phyloP scores from a whole-genome alignment of 805 yeast genomes.

The Candida multigemmis region DNA sequence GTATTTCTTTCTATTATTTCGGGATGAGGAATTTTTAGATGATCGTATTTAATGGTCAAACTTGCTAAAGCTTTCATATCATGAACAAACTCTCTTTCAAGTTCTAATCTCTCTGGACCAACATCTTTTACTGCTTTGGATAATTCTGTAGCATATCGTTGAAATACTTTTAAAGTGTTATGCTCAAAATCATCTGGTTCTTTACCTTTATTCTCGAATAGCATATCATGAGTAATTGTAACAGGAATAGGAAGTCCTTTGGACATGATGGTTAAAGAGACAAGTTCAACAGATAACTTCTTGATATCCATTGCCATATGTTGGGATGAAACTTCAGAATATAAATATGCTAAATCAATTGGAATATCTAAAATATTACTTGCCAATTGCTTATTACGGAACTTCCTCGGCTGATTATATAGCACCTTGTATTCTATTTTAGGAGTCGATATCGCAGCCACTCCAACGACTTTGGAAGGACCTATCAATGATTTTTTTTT shows the following conservation, averaged over 20 bases:
- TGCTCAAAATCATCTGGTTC: constrained; percentile 20
- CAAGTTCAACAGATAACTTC: constrained; percentile 19
- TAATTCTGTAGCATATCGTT: constrained; percentile 19
- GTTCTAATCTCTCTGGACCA: constrained; percentile 13
- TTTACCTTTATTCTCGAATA: constrained; percentile 20
- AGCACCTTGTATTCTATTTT: constrained; percentile 15
- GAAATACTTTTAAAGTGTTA: constrained; percentile 22
- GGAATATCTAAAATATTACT: constrained; percentile 13
- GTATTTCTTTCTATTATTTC: neutral
- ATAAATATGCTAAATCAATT: constrained; percentile 16
- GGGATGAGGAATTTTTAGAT: constrained; percentile 11
- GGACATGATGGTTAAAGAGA: constrained; percentile 20
- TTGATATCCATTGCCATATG: constrained; percentile 16
- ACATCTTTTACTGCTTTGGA: constrained; percentile 12
- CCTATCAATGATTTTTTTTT: constrained; percentile 21
- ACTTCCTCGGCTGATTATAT: no score
- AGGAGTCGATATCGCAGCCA: constrained; percentile 24
- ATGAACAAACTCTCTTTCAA: constrained; percentile 15
- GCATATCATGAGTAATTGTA: constrained; percentile 24
- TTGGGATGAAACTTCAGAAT: constrained; percentile 9
- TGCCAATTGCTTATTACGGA: no score
- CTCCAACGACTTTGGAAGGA: constrained; percentile 18
- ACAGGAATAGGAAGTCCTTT: constrained; percentile 24
- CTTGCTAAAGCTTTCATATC: constrained; percentile 25
- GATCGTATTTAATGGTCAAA: constrained; percentile 16